A percentile compares a stretch with the other conserved stretches of the same genome.
These are phyloP conservation scores for Nitzschia putrida DNA, from an alignment of 108 stramenopile species.

Conservation along the genomic window DNA sequence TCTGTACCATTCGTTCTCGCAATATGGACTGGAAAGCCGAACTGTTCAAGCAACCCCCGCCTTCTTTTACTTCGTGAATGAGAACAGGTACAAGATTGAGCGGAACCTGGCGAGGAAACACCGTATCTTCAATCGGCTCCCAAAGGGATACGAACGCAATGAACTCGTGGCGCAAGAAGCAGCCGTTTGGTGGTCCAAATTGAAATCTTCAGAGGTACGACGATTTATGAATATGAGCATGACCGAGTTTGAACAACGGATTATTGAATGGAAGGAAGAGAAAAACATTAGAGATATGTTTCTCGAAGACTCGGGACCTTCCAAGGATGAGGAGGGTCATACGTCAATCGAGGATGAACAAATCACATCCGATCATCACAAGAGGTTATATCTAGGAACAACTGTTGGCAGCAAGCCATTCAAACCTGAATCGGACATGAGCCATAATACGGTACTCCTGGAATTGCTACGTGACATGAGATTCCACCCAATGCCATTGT, in stretches of 20 bases:
- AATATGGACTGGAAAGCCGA: background rate
- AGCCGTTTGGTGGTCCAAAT: conserved; percentile 61
- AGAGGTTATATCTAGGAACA: conserved; percentile 41
- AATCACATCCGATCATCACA: conserved; percentile 36
- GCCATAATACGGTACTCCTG: conserved; percentile 56
- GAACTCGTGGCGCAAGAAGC: conserved; percentile 80
- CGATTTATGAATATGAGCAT: conserved; percentile 70
- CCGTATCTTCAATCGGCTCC: conserved; percentile 62
- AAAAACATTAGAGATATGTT: conserved; percentile 72
- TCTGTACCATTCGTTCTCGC: background rate
- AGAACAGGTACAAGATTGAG: conserved; percentile 71
- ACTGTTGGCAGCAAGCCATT: conserved; percentile 58
- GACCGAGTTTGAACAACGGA: conserved; percentile 68
- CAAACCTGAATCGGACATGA: conserved; percentile 45
- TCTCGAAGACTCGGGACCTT: conserved; percentile 24
- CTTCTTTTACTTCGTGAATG: conserved; percentile 57
- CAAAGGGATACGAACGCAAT: conserved; percentile 69
- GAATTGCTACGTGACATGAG: conserved; percentile 78
- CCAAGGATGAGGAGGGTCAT: conserved; percentile 14
- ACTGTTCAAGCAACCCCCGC: conserved; percentile 43
- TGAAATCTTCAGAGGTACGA: conserved; percentile 45
- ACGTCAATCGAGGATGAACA: conserved; percentile 33
- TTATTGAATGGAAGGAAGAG: conserved; percentile 85
- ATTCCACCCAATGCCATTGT: conserved; percentile 77
- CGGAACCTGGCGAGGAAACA: conserved; percentile 54